Evolutionary conservation across 2,329 filamentous ascomycete genomes (phyloP).

Genomic region (Ophiostoma sp.): DNA sequence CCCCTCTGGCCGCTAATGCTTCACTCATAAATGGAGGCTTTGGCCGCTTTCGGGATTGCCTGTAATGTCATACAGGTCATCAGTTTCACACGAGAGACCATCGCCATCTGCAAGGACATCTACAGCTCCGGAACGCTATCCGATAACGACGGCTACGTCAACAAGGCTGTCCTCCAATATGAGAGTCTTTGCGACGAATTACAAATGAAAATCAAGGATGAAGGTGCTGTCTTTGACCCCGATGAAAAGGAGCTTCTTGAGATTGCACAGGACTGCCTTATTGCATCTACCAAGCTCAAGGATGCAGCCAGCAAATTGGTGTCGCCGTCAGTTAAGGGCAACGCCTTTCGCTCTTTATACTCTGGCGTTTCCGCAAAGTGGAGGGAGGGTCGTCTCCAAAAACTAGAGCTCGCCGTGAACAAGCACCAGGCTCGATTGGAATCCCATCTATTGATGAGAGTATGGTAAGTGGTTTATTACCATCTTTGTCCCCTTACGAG

Average conservation of each 20-base stretch:
- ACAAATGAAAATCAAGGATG: background rate
- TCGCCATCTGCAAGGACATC: background rate
- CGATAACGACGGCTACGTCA: background rate
- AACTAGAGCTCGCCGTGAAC: background rate
- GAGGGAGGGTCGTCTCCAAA: background rate
- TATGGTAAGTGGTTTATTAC: background rate
- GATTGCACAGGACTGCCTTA: background rate
- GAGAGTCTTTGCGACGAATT: background rate
- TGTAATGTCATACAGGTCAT: conserved; percentile 15
- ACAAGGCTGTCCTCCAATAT: background rate
- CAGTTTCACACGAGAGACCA: conserved; percentile 9
- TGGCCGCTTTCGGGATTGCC: conserved; percentile 10
- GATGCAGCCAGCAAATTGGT: background rate
- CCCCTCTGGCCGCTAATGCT: background rate
- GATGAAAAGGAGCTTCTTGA: background rate
- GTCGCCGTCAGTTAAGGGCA: background rate
- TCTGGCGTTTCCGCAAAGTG: background rate
- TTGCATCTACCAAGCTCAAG: background rate
- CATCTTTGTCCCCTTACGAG: background rate
- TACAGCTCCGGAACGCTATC: background rate
- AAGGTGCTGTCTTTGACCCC: background rate
- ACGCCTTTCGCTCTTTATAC: background rate
- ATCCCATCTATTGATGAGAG: background rate
- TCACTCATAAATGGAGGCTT: background rate
- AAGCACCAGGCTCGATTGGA: background rate